Percentiles rank a stretch among this genome's conserved stretches.
Evolutionary conservation across 1,284 basidiomycete genomes (phyloP).

Genomic region (Ceratobasidium sp.): DNA sequence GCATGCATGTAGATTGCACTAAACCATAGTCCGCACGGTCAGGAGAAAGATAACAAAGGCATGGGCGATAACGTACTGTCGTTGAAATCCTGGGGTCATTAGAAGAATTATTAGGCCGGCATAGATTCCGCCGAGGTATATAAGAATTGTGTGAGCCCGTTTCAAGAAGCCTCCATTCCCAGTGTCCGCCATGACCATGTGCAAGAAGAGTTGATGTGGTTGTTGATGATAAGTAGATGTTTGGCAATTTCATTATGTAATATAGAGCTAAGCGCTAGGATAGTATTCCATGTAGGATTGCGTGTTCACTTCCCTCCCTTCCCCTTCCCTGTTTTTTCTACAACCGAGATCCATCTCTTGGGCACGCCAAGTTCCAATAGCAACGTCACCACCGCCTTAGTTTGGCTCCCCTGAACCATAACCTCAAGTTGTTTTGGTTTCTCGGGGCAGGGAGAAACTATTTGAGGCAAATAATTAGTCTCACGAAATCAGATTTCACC

Average conservation of each 20-base stretch:
- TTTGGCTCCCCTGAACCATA: slow-evolving; percentile 86
- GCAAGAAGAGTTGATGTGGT: neutral
- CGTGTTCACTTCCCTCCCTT: slow-evolving; percentile 46
- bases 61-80: slow-evolving; percentile 68
- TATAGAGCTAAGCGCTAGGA: neutral
- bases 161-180: slow-evolving; percentile 53
- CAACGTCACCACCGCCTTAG: slow-evolving; percentile 73
- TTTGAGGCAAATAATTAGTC: neutral
- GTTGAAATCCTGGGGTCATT: slow-evolving; percentile 75
- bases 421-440: slow-evolving; percentile 76
- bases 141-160: slow-evolving; percentile 56
- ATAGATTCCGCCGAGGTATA: slow-evolving; percentile 69
- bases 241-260: neutral
- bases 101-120: slow-evolving; percentile 67
- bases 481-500: neutral
- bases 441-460: slow-evolving; percentile 67
- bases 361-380: slow-evolving; percentile 79
- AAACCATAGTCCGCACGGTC: slow-evolving; percentile 36
- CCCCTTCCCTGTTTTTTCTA: slow-evolving; percentile 56
- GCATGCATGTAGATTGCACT: slow-evolving; percentile 77
- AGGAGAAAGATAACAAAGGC: neutral
- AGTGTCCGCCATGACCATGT: slow-evolving; percentile 23
- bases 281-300: neutral
- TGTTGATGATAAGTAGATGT: neutral
- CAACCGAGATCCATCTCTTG: slow-evolving; percentile 79